phyloP scores from a whole-genome alignment of 176 grass and related monocot species.

The barley (Hordeum vulgare) region MorexV3_pseudomolecules_assembly NC_058522.1:409035177-409035676 shows the following conservation, averaged over 20 bases:
- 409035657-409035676: too few species aligned
- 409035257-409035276: background rate
- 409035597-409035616: too few species aligned
- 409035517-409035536: too few species aligned
- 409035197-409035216: slow-evolving; percentile 87
- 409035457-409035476: too few species aligned
- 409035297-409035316: background rate
- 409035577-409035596: too few species aligned
- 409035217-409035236: slow-evolving; percentile 79
- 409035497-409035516: too few species aligned
- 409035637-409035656: too few species aligned
- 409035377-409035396: slow-evolving; percentile 91
- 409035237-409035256: background rate
- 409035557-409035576: too few species aligned
- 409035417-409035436: slow-evolving; percentile 88
- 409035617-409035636: too few species aligned
- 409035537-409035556: too few species aligned
- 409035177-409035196: slow-evolving; percentile 87
- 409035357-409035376: slow-evolving; percentile 76
- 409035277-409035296: background rate
- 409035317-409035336: background rate
- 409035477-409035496: too few species aligned
- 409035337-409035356: slow-evolving; percentile 48
- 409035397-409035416: slow-evolving; percentile 91
- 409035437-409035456: slow-evolving; percentile 7